These are phyloP conservation scores for Citrullus amarus DNA, from an alignment of 306 rosid genomes.

Conservation along the genomic window DNA sequence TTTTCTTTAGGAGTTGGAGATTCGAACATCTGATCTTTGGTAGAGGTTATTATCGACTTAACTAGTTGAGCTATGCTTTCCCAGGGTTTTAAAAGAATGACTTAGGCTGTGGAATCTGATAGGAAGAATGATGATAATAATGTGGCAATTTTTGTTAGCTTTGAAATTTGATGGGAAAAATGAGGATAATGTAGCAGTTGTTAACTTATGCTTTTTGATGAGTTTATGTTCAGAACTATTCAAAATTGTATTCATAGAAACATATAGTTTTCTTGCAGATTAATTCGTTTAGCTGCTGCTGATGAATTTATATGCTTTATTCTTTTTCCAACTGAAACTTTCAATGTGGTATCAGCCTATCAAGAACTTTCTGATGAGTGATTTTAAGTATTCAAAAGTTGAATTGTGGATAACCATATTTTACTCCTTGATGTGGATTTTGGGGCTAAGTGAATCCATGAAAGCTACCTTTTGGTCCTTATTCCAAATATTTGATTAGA, in stretches of 20 bases:
- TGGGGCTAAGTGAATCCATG: background rate
- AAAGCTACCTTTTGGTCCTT: background rate
- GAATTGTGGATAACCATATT: background rate
- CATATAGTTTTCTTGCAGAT: background rate
- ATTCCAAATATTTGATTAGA: too few relatives aligned
- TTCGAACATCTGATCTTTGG: too few relatives aligned
- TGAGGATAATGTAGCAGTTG: background rate
- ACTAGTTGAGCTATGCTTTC: too few relatives aligned
- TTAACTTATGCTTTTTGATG: background rate
- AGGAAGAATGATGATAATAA: background rate
- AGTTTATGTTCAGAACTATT: background rate
- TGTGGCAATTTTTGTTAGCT: background rate
- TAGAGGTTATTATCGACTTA: too few relatives aligned
- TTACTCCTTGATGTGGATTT: background rate
- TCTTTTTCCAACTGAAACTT: background rate
- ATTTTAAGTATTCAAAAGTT: background rate
- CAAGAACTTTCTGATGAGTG: background rate
- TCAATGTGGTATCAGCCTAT: too few relatives aligned
- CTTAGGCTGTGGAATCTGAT: background rate
- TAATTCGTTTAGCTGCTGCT: background rate
- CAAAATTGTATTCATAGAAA: background rate
- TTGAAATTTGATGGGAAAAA: background rate
- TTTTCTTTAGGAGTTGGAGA: too few relatives aligned
- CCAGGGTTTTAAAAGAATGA: background rate
- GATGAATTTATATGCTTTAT: background rate